Evolutionary conservation across 371 early-diverging fungal species (phyloP), one percentile per base, ranked within the genome.

Genomic region (Batkoa obscura): DNA sequence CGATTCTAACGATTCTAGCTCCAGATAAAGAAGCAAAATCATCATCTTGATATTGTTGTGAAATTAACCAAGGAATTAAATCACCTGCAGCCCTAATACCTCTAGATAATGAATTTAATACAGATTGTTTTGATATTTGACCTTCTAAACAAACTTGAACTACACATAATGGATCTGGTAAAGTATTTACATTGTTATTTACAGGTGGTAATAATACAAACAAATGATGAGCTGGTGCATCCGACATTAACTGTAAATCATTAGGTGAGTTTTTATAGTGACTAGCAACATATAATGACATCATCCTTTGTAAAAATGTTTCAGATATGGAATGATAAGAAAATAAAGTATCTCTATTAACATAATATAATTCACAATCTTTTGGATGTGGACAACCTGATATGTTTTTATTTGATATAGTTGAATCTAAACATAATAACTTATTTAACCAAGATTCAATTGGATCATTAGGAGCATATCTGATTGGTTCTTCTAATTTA

Each of bases 221-320:
- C 57, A 99, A 70, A 60, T 92, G 89, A 70, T 98, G 98, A 1
- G 93, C 93, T n/a, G 95, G 95, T 0, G 94, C 94, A 63, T 99
- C 99, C 71, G 90, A 90, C 75, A 98, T 75, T 55, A 95, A 75
- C 70, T 98, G 95, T 64, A 99, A 68, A 69, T 99, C 99, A 70
- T 99, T 94, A 52, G 99, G 99, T 39, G 88, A 85, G 73, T 99
- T 99, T 75, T 95, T 99, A 80, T 99, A 99, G 66, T 99, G 99
- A 60, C 93, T 88, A 31, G 96, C 85, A 33, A 94, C 94, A 63
- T 98, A 98, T 43, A 99, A 68, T 12, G 86, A 79, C 86, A 97
- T 88, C 84, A 99, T 90, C 57, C 88, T 83, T 64, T 93, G 93
- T 73, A 99, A 72, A 67, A 99, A 93, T 1, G 84, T 82, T 67